Percentiles rank a stretch among this genome's conserved stretches.
Conservation (phyloP, 306 rosid species). For the Vigna unguiculata region DNA sequence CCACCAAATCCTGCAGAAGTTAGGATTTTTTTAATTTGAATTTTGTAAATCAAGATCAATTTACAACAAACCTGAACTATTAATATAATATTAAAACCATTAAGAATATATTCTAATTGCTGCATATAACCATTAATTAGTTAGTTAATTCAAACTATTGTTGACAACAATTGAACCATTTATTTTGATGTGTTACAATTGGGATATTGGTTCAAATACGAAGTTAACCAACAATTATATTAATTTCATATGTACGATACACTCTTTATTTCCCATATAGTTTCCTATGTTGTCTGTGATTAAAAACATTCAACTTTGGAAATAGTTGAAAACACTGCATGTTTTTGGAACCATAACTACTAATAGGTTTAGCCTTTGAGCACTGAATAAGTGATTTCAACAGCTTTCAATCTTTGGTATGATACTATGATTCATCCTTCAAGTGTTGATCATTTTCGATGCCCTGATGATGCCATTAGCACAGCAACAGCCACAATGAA, state of each 20-base stretch:
- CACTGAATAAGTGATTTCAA: background rate
- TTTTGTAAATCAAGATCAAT: background rate
- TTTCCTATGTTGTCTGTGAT: background rate
- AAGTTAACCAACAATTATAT: too few relatives aligned
- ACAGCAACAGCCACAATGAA: conserved; percentile 74
- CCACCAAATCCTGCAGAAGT: background rate
- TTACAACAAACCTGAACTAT: too few relatives aligned
- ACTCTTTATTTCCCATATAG: too few relatives aligned
- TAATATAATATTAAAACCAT: too few relatives aligned
- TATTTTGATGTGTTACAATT: too few relatives aligned
- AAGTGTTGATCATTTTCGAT: conserved; percentile 58
- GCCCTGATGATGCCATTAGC: conserved; percentile 87
- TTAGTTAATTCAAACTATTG: too few relatives aligned
- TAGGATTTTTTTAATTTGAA: background rate
- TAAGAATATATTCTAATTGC: too few relatives aligned
- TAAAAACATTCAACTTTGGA: background rate
- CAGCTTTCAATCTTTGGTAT: background rate
- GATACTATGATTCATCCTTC: background rate
- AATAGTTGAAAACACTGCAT: background rate
- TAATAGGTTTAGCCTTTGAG: background rate
- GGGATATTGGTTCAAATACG: too few relatives aligned
- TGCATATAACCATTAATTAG: too few relatives aligned
- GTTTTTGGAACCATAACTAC: background rate
- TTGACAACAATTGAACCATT: too few relatives aligned
- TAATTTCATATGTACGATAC: too few relatives aligned